A percentile compares a stretch with the other conserved stretches of the same genome.
Conservation (phyloP, 352 stramenopile genomes). For the Pythium periplocum region DNA sequence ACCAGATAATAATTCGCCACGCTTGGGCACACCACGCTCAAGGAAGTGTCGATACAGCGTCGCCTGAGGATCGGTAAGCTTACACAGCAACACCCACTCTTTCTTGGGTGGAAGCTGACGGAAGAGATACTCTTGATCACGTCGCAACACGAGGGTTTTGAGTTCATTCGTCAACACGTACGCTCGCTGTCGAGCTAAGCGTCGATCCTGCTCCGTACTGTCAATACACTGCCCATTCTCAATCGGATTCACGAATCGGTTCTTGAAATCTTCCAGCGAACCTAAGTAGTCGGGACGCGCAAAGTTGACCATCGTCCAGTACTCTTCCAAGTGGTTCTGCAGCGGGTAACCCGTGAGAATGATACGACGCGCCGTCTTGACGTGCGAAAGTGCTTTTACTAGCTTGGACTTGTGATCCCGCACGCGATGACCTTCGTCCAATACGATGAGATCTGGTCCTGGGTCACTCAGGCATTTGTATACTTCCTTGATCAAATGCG, state of each 20-base stretch:
- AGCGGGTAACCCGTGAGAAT: constrained; percentile 94
- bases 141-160: constrained; percentile 76
- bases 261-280: constrained; percentile 85
- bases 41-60: constrained; percentile 75
- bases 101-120: constrained; percentile 84
- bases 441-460: constrained; percentile 79
- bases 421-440: constrained; percentile 88
- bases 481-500: constrained; percentile 57
- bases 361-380: constrained; percentile 85
- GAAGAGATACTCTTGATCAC: constrained; percentile 83
- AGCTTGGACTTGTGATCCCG: constrained; percentile 89
- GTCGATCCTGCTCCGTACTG: constrained; percentile 61
- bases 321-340: constrained; percentile 94
- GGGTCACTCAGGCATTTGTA: constrained; percentile 62
- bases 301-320: constrained; percentile 92
- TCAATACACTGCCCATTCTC: constrained; percentile 84
- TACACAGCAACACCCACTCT: constrained; percentile 84
- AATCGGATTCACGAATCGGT: constrained; percentile 87
- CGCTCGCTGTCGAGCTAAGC: constrained; percentile 62
- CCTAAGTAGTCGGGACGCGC: constrained; percentile 75
- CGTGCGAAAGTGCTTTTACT: constrained; percentile 74
- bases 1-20: constrained; percentile 13
- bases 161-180: constrained; percentile 82
- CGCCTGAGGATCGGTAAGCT: constrained; percentile 69
- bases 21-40: constrained; percentile 48